Evolutionary conservation across 2,329 filamentous ascomycete species (phyloP).

Genomic region (Elsinoe necatrix): DNA sequence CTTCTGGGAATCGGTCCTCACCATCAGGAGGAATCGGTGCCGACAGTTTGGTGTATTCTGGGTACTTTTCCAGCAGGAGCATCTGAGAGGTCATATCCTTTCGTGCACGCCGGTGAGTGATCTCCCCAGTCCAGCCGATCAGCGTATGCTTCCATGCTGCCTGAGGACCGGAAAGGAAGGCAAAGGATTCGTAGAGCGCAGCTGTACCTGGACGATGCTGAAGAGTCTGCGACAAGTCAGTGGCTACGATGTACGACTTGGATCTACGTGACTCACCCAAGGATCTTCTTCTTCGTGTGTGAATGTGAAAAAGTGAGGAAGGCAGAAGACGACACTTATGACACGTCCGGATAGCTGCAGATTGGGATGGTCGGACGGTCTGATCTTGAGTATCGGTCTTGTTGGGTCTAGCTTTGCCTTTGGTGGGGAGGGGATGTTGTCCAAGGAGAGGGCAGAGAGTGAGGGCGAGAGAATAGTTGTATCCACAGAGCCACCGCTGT

Average conservation of each 20-base stretch:
- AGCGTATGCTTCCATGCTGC: constrained; percentile 86
- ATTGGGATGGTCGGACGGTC: constrained; percentile 37
- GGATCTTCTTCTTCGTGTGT: constrained; percentile 38
- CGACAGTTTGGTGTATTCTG: constrained; percentile 62
- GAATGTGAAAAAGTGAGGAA: constrained; percentile 52
- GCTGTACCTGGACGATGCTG: constrained; percentile 76
- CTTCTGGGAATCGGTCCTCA: constrained; percentile 21
- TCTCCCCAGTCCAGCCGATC: constrained; percentile 89
- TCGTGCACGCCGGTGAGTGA: constrained; percentile 23
- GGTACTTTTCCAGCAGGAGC: constrained; percentile 31
- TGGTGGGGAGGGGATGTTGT: background rate
- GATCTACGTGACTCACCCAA: constrained; percentile 41
- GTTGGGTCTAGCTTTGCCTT: background rate
- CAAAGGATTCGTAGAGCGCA: constrained; percentile 84
- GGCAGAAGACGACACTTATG: constrained; percentile 56
- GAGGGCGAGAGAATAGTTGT: background rate
- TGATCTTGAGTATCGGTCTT: background rate
- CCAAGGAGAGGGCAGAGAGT: background rate
- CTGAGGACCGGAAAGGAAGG: constrained; percentile 73
- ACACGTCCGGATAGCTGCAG: constrained; percentile 53
- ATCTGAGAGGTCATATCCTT: constrained; percentile 38
- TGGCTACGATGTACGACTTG: background rate
- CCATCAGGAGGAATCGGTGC: constrained; percentile 68
- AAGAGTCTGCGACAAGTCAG: constrained; percentile 50
- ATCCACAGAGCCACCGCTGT: constrained; percentile 4